Evolutionary conservation across 2,329 filamentous ascomycete species (phyloP).

Genomic region (Trichoderma atrobrunneum): DNA sequence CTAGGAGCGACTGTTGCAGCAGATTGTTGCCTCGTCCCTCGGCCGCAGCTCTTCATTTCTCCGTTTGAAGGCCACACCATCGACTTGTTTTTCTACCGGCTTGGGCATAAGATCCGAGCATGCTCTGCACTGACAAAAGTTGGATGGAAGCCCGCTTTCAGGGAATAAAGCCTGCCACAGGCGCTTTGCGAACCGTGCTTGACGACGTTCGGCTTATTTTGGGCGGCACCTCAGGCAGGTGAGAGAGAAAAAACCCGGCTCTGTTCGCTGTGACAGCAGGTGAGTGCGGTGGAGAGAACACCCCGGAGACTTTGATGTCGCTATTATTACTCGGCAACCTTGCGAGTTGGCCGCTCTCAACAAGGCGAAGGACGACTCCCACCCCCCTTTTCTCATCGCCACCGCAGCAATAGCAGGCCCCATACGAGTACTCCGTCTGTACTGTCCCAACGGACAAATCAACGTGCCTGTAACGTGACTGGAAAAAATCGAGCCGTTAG

Average conservation of each 20-base stretch:
- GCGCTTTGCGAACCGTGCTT: slow-evolving; percentile 6
- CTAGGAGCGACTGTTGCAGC: background rate
- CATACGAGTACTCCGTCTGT: background rate
- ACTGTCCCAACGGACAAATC: background rate
- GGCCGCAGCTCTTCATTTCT: background rate
- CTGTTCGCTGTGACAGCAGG: background rate
- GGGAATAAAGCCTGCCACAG: background rate
- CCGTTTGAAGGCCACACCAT: background rate
- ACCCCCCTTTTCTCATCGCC: background rate
- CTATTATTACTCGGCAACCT: background rate
- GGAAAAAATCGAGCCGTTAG: background rate
- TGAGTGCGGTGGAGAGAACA: background rate
- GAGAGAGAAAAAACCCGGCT: background rate
- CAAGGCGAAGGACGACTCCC: background rate
- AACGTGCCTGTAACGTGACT: background rate
- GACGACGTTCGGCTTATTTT: background rate
- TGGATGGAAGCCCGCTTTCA: background rate
- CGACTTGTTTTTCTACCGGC: background rate
- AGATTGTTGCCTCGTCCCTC: background rate
- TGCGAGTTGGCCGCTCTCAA: background rate
- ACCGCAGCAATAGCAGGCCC: background rate
- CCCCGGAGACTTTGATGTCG: background rate
- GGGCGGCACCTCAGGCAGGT: background rate
- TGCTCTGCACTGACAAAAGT: background rate
- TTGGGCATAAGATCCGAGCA: background rate